A percentile compares a stretch with the other conserved stretches of the same genome.
These are phyloP conservation scores for Holtermanniella nyarrowii DNA, from an alignment of 768 basidiomycete genomes.

Conservation along the genomic window DNA sequence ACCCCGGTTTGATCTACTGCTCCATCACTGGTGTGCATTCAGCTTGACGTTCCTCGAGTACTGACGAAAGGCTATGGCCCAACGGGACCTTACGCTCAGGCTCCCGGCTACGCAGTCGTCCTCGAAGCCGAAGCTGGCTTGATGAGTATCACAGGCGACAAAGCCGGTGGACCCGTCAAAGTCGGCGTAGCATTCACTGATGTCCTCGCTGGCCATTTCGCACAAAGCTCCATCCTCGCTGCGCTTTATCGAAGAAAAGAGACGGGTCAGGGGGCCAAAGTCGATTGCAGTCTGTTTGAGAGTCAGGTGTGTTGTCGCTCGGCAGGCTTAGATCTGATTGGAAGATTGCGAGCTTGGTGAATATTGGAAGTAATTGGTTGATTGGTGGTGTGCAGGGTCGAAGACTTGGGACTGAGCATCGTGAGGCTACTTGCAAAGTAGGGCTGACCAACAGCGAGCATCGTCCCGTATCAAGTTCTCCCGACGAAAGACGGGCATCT, in stretches of 20 bases:
- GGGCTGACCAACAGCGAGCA: slow-evolving; percentile 47
- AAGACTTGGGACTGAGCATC: slow-evolving; percentile 84
- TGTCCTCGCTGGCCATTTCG: slow-evolving; percentile 67
- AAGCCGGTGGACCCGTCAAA: slow-evolving; percentile 73
- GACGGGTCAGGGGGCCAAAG: slow-evolving; percentile 79
- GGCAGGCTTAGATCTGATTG: not conserved
- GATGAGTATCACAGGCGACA: slow-evolving; percentile 92
- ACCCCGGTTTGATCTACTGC: slow-evolving; percentile 72
- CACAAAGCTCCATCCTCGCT: slow-evolving; percentile 87
- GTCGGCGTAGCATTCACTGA: slow-evolving; percentile 90
- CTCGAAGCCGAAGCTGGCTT: slow-evolving; percentile 85
- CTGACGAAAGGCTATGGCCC: slow-evolving; percentile 61
- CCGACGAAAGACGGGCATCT: slow-evolving; percentile 75
- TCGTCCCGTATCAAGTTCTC: slow-evolving; percentile 89
- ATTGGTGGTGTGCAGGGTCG: slow-evolving; percentile 71
- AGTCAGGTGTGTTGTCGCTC: slow-evolving; percentile 54
- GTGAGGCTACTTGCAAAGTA: not conserved
- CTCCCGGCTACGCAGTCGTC: slow-evolving; percentile 79
- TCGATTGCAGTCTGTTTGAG: slow-evolving; percentile 88
- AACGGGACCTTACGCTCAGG: slow-evolving; percentile 72
- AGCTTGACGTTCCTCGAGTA: slow-evolving; percentile 1
- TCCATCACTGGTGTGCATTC: slow-evolving; percentile 64
- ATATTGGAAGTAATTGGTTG: slow-evolving; percentile 87
- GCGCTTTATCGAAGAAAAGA: slow-evolving; percentile 68
- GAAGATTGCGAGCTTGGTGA: slow-evolving; percentile 79